A percentile compares a stretch with the other conserved stretches of the same genome.
These are phyloP conservation scores for Neofusicoccum ribis DNA, from an alignment of 2,329 filamentous ascomycete genomes.

Conservation along the genomic window DNA sequence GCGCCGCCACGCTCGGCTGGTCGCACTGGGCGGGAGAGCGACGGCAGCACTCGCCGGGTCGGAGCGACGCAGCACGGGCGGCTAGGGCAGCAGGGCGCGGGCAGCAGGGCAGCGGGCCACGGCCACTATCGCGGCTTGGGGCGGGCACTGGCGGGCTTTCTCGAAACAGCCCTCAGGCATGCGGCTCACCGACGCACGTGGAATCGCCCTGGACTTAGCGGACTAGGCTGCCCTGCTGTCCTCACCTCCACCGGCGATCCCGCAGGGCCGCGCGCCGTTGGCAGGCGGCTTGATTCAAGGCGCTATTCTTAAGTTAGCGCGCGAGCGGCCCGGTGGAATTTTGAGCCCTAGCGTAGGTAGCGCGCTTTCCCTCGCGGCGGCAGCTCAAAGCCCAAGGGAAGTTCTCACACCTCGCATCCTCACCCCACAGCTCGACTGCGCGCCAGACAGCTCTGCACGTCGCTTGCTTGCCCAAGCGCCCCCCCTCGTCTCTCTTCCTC, in stretches of 20 bases:
- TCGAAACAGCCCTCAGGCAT: constrained; percentile 16
- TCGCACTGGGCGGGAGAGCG: neutral
- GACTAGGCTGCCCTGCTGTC: constrained; percentile 14
- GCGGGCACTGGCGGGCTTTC: neutral
- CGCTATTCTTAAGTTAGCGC: constrained; percentile 6
- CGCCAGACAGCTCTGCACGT: constrained; percentile 20
- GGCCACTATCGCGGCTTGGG: too few species aligned
- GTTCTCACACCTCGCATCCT: constrained; percentile 17
- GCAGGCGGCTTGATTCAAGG: constrained; percentile 6
- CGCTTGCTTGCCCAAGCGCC: constrained; percentile 14
- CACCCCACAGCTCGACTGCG: constrained; percentile 19
- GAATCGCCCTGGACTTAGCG: neutral
- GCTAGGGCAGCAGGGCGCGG: constrained; percentile 5
- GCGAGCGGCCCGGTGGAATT: constrained; percentile 13
- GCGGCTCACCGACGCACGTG: constrained; percentile 14
- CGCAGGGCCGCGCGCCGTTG: constrained; percentile 13
- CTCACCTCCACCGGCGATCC: constrained; percentile 14
- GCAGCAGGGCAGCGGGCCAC: neutral
- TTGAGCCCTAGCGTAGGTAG: constrained; percentile 12
- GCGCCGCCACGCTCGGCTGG: neutral
- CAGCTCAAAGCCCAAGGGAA: constrained; percentile 11
- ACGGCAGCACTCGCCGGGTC: neutral
- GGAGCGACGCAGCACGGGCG: neutral
- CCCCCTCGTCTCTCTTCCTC: constrained; percentile 21
- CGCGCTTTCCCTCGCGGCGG: constrained; percentile 14